Base-by-base conservation (phyloP, 305 asterid genomes). In the Solanum chacoense region DNA sequence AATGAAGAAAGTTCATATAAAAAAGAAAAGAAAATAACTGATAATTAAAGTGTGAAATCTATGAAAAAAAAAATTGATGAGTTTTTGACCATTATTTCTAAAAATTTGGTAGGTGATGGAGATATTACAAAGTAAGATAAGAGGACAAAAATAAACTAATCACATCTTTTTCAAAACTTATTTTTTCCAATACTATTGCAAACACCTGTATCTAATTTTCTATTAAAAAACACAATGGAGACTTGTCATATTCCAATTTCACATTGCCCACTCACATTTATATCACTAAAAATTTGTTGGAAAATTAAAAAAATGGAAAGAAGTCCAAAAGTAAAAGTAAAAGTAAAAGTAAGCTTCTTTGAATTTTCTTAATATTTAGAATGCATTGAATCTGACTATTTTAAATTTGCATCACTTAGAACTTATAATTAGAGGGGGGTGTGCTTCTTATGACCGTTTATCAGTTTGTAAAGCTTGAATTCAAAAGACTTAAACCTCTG, bases 221-320 rank as follows among this genome's bases (percentile, higher is more conserved):
- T 76, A 28, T 10, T 24, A 20, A 85, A 88, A 13, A 81, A 42
- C 6, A 81, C 28, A 85, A 22, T 89, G 91, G 90, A 90, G 87
- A 89, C 72, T 90, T 90, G 94, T 94, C 94, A 88, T 69, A 73
- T 87, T 92, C 93, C 92, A 90, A 75, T 22, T 88, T 40, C 85
- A 45, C 89, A 80, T 87, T 90, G 89, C 88, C 90, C 88, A 88
- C 91, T 87, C 87, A 65, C 77, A 85, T 69, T 86, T 40, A 34
- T 89, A 65, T 76, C 89, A 88, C 29, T 73, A 71, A 38, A 38
- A 50, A 16, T 45, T 74, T 11, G 2, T 88, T 85, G 76, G 83
- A 72, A 67, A 88, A 11, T 0, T 0, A 12, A 2, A 69, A 26
- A 26, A 13, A 7, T 16, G 6, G 28, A 85, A 89, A 89, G 20